phyloP scores from a whole-genome alignment of 1,284 basidiomycete genomes.

The Cystobasidium slooffiae region DNA sequence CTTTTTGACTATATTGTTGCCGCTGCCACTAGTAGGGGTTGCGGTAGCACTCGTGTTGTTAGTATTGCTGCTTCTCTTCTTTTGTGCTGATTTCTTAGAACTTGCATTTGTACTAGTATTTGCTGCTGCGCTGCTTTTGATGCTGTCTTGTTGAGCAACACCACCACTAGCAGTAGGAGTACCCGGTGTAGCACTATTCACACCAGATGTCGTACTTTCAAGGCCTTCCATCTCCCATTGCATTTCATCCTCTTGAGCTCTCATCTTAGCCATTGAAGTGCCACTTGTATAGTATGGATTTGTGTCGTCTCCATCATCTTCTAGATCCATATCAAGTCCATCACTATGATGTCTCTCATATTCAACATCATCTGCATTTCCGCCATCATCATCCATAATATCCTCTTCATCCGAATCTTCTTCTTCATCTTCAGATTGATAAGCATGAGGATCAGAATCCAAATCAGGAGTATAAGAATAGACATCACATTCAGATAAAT shows the following conservation, averaged over 20 bases:
- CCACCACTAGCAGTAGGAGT: conserved; percentile 61
- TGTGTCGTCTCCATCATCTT: conserved; percentile 2
- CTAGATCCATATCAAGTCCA: conserved; percentile 22
- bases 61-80: not conserved
- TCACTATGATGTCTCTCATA: conserved; percentile 9
- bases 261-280: conserved; percentile 5
- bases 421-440: conserved; percentile 57
- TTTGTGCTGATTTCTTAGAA: conserved; percentile 1
- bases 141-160: conserved; percentile 67
- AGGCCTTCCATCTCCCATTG: conserved; percentile 27
- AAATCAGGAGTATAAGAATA: conserved; percentile 93
- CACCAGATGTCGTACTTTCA: conserved; percentile 10
- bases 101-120: too few species aligned
- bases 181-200: conserved; percentile 58
- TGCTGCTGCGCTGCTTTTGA: not conserved
- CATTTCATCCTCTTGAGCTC: not conserved
- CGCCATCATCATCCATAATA: conserved; percentile 50
- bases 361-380: conserved; percentile 47
- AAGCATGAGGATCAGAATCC: conserved; percentile 90
- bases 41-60: too few species aligned
- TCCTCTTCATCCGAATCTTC: conserved; percentile 49
- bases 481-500: conserved; percentile 89
- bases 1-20: not conserved
- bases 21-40: not conserved
- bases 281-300: not conserved